Conservation (phyloP, 1,284 basidiomycete genomes). For the Prillingera fragicola region DNA sequence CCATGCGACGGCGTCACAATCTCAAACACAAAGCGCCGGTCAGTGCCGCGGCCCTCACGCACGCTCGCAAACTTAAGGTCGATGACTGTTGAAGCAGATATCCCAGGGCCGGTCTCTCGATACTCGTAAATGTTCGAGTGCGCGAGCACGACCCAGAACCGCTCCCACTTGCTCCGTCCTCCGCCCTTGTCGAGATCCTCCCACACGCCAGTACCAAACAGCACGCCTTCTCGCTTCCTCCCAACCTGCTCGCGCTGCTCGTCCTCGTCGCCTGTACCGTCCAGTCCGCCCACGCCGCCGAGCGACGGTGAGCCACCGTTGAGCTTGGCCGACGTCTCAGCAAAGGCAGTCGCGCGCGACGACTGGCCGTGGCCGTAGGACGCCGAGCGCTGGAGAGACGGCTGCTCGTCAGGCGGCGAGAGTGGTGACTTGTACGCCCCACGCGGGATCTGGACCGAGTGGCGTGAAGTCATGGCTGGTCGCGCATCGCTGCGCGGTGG, state of each 20-base stretch:
- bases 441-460: slow-evolving; percentile 22
- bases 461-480: slow-evolving; percentile 6
- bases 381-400: neutral
- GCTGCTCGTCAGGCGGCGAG: slow-evolving; percentile 10
- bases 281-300: slow-evolving; percentile 36
- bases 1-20: slow-evolving; percentile 51
- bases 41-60: slow-evolving; percentile 46
- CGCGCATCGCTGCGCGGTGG: no score
- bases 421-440: slow-evolving; percentile 28
- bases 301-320: slow-evolving; percentile 14
- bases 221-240: slow-evolving; percentile 45
- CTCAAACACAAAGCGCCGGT: slow-evolving; percentile 50
- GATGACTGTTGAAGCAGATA: slow-evolving; percentile 38
- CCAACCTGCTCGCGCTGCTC: slow-evolving; percentile 40
- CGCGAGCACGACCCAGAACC: slow-evolving; percentile 47
- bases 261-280: slow-evolving; percentile 39
- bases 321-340: slow-evolving; percentile 17
- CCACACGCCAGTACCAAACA: slow-evolving; percentile 47
- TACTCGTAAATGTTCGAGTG: slow-evolving; percentile 48
- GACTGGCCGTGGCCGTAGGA: slow-evolving; percentile 1
- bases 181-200: slow-evolving; percentile 39
- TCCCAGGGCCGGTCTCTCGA: slow-evolving; percentile 33
- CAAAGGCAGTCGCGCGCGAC: slow-evolving; percentile 2
- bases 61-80: slow-evolving; percentile 48
- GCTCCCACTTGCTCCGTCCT: slow-evolving; percentile 44